These are phyloP conservation scores for Claviceps sp. DNA, from an alignment of 2,329 filamentous ascomycete species.

Conservation along the genomic window DNA sequence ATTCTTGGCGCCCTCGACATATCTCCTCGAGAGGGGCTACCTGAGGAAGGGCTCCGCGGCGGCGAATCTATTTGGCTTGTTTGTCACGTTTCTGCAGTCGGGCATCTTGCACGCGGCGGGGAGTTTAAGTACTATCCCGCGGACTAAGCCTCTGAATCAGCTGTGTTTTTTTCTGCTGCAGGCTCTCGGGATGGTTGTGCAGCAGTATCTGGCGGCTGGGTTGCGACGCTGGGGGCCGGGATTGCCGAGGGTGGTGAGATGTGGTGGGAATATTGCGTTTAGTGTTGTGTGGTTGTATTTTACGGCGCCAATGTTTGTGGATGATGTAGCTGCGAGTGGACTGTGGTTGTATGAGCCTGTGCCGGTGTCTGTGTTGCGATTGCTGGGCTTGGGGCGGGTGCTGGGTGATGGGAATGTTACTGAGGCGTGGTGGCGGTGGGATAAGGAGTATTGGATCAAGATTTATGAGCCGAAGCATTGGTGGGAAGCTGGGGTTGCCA, in stretches of 20 bases:
- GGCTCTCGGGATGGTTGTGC: conserved; percentile 48
- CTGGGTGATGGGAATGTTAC: conserved; percentile 15
- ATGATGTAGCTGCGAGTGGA: conserved; percentile 63
- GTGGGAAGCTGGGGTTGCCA: conserved; percentile 34
- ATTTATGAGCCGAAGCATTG: conserved; percentile 50
- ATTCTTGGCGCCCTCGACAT: conserved; percentile 47
- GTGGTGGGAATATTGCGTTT: conserved; percentile 46
- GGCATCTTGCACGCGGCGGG: conserved; percentile 59
- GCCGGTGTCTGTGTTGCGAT: conserved; percentile 59
- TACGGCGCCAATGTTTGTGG: conserved; percentile 52
- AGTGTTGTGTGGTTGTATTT: conserved; percentile 53
- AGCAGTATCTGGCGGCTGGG: conserved; percentile 28
- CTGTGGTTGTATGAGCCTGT: conserved; percentile 74
- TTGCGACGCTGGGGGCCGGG: conserved; percentile 20
- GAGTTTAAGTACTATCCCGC: conserved; percentile 50
- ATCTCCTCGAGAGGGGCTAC: conserved; percentile 27
- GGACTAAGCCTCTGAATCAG: conserved; percentile 36
- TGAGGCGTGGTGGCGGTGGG: conserved; percentile 58
- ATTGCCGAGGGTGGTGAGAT: conserved; percentile 32
- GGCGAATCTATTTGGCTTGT: conserved; percentile 16
- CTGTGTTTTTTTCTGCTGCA: conserved; percentile 62
- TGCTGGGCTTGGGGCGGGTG: conserved; percentile 47
- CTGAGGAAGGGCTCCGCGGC: conserved; percentile 19
- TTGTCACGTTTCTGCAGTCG: conserved; percentile 45
- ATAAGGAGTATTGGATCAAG: conserved; percentile 32